A percentile compares a stretch with the other conserved stretches of the same genome.
Conservation (phyloP, 1,139 yeast species). For the Pneumocystis oryctolagi region DNA sequence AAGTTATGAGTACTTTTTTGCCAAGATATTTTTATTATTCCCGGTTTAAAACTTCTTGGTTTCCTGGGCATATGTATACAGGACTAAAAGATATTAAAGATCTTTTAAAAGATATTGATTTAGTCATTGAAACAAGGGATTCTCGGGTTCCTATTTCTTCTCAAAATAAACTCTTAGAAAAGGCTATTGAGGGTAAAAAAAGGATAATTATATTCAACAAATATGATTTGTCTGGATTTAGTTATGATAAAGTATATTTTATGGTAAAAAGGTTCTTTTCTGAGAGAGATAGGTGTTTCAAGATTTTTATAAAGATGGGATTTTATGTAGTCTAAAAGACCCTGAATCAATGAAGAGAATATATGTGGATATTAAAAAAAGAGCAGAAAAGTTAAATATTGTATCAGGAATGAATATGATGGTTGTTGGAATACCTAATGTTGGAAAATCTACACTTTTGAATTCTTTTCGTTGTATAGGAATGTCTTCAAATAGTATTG, state of each 20-base stretch:
- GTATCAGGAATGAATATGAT: constrained; percentile 41
- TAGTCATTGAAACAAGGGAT: constrained; percentile 73
- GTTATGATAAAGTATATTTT: constrained; percentile 19
- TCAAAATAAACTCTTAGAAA: constrained; percentile 64
- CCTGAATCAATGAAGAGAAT: not conserved
- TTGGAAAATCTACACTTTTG: constrained; percentile 87
- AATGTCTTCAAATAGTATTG: constrained; percentile 17
- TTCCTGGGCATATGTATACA: constrained; percentile 80
- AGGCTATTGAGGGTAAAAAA: constrained; percentile 43
- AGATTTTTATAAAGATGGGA: constrained; percentile 11
- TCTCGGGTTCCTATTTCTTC: constrained; percentile 79
- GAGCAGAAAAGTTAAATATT: constrained; percentile 38
- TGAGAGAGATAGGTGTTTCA: constrained; percentile 11
- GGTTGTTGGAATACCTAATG: constrained; percentile 92
- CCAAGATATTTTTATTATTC: not conserved
- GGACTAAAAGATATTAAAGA: constrained; percentile 59
- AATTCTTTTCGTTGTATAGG: constrained; percentile 57
- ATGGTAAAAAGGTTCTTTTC: constrained; percentile 20
- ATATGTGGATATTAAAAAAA: constrained; percentile 9
- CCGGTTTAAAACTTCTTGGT: constrained; percentile 35
- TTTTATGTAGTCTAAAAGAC: not conserved
- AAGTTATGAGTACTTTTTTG: not conserved
- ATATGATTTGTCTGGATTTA: constrained; percentile 30
- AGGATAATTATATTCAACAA: constrained; percentile 56
- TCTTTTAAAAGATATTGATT: constrained; percentile 64